Percentiles rank a stretch among this genome's conserved stretches.
Conservation (phyloP, 176 grass and related monocot species). For the Melocanna baccifera region DNA sequence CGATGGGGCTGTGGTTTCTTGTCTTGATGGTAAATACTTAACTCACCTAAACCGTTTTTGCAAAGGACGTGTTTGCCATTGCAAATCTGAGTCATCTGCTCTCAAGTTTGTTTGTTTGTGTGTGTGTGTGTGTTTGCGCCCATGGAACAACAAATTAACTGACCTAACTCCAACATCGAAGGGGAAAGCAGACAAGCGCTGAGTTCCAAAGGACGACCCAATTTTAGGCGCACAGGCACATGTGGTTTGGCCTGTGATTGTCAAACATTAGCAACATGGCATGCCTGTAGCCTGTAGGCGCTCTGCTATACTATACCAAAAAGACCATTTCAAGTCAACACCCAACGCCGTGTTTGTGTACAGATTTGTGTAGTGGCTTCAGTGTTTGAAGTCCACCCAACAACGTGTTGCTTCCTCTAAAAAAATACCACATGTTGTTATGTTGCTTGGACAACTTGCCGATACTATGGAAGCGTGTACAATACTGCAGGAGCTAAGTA, state of each 20-base stretch:
- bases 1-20: not conserved
- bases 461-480: too few relatives aligned
- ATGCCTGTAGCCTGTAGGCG: not conserved
- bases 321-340: not conserved
- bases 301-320: not conserved
- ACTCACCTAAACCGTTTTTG: not conserved
- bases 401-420: not conserved
- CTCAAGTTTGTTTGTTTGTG: too few relatives aligned
- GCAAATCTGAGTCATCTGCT: not conserved
- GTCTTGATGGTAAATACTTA: not conserved
- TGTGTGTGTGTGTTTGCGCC: not conserved
- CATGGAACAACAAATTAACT: not conserved
- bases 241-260: not conserved
- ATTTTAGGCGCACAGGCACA: not conserved
- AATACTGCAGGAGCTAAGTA: too few relatives aligned
- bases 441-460: not conserved
- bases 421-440: not conserved
- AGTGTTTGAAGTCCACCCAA: not conserved
- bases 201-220: not conserved
- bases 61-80: not conserved
- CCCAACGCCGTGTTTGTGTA: not conserved
- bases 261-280: not conserved
- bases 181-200: not conserved
- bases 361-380: not conserved
- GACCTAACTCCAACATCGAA: not conserved